Evolutionary conservation across 2,329 filamentous ascomycete genomes (phyloP), one percentile per base, ranked within the genome.

Genomic region (Pseudogymnoascus sp.): DNA sequence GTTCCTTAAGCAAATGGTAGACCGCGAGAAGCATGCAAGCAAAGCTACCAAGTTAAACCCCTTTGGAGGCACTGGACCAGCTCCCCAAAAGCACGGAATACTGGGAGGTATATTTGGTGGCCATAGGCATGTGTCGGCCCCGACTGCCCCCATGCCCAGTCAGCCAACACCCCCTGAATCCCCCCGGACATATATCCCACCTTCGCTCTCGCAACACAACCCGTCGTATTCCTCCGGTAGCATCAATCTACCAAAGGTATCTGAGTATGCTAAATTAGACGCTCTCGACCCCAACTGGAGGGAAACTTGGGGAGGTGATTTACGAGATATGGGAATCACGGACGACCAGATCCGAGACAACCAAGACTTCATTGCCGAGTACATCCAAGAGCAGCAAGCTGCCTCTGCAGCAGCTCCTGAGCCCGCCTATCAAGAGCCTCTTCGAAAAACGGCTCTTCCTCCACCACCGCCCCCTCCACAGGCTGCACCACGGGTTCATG

Each of bases 1-100:
- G 63, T 97, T 99, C 78, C 88, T 92, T 76, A 96, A 97, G 82
- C 97, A 97, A 80, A 90, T 99, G 84, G 88, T 94, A 69, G 92
- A 97, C 72, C 84, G 92, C 67, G 92, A 97, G 78, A 97, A 96
- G 83, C 92, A 93, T 77, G 93, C 92, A 41, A 93, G 88, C 78
- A 95, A 95, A 78, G 86, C 88, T 65, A 97, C 92, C 2, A 86
- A 81, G 73, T 82, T 85, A 65, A 93, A 89, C 35, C 88, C 90
- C 0, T 96, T 96, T 69, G 84, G 78, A 61, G 79, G 78, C 3
- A 71, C 75, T 31, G 69, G 71, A 8, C 77, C 75, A 65, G 75
- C 75, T 6, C 65, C 61, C n/a, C 66, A 70, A 35, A 70, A 69
- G 59, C 79, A 81, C 67, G 71, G 72, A 17, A 72, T 87, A 63